A percentile compares a stretch with the other conserved stretches of the same genome.
Evolutionary conservation across 768 basidiomycete species (phyloP).

Genomic region (Xanthoconium purpureum): DNA sequence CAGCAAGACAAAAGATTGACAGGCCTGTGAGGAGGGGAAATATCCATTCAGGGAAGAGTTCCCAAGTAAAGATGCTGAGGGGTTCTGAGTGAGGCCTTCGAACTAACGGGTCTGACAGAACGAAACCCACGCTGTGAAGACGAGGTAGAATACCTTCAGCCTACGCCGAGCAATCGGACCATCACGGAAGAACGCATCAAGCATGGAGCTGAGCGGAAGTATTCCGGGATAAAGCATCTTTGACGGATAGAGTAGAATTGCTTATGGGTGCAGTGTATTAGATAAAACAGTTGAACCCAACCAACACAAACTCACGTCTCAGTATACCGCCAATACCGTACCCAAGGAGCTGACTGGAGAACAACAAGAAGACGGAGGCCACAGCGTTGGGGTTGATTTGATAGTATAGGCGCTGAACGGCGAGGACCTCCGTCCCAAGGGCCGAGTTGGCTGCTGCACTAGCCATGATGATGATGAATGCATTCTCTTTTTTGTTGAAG

Average conservation of each 20-base stretch:
- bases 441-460: conserved; percentile 53
- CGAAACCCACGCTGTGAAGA: conserved; percentile 30
- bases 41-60: conserved; percentile 29
- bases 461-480: conserved; percentile 57
- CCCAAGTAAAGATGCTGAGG: conserved; percentile 35
- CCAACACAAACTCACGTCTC: conserved; percentile 34
- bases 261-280: conserved; percentile 9
- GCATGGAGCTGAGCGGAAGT: conserved; percentile 23
- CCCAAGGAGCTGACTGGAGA: conserved; percentile 38
- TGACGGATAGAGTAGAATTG: conserved; percentile 40
- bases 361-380: conserved; percentile 43
- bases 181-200: conserved; percentile 41
- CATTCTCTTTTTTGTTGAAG: conserved; percentile 60
- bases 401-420: conserved; percentile 53
- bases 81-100: neutral
- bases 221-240: conserved; percentile 43
- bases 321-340: conserved; percentile 57
- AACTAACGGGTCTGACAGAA: conserved; percentile 12
- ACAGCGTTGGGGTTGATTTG: conserved; percentile 47
- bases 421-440: conserved; percentile 51
- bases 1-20: conserved; percentile 58
- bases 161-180: conserved; percentile 38
- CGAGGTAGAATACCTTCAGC: conserved; percentile 32
- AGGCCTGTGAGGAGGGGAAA: conserved; percentile 65
- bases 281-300: neutral